Conservation (phyloP, 2,329 filamentous ascomycete species). For the Thyridium curvatum region DNA sequence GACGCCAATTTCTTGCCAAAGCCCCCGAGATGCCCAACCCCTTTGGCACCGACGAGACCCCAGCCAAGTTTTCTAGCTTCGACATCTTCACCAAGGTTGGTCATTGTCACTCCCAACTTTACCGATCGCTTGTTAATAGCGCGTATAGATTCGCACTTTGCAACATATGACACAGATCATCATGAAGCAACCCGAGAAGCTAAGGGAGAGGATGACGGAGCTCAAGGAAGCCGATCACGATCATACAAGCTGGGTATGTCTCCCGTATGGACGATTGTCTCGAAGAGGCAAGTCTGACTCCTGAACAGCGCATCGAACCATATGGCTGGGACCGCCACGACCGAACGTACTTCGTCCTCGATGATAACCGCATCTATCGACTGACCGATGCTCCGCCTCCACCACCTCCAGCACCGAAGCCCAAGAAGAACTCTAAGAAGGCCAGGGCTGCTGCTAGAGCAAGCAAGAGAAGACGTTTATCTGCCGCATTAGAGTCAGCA, state of each 20-base stretch:
- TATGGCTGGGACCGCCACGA: slow-evolving; percentile 87
- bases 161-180: slow-evolving; percentile 89
- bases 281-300: slow-evolving; percentile 13
- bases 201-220: slow-evolving; percentile 81
- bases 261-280: slow-evolving; percentile 29
- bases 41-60: slow-evolving; percentile 71
- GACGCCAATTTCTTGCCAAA: slow-evolving; percentile 81
- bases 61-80: slow-evolving; percentile 71
- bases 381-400: slow-evolving; percentile 67
- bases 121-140: background rate
- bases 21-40: slow-evolving; percentile 68
- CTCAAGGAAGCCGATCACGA: slow-evolving; percentile 79
- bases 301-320: slow-evolving; percentile 62
- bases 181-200: slow-evolving; percentile 77
- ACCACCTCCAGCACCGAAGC: slow-evolving; percentile 48
- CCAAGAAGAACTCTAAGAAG: slow-evolving; percentile 59
- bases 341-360: slow-evolving; percentile 81
- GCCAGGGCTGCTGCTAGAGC: slow-evolving; percentile 57
- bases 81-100: slow-evolving; percentile 72
- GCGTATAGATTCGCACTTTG: slow-evolving; percentile 60
- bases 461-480: slow-evolving; percentile 65
- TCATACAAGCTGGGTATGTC: slow-evolving; percentile 74
- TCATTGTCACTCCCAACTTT: background rate
- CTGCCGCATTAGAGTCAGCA: slow-evolving; percentile 30
- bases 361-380: slow-evolving; percentile 90